Conservation (phyloP, 306 rosid species). For the Lupinus albus region DNA sequence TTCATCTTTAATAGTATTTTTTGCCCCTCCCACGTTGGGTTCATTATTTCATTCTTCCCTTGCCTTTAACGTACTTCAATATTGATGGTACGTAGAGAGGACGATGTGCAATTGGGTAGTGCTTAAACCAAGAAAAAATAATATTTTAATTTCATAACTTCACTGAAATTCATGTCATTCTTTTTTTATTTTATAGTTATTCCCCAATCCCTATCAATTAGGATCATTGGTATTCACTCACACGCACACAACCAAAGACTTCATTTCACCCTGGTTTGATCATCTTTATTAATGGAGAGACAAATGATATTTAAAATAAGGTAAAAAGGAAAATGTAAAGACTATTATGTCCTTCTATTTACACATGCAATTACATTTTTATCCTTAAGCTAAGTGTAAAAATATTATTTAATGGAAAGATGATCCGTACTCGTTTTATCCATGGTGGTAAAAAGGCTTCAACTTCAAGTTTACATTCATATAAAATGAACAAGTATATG, state of each 20-base stretch:
- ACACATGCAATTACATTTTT: too few relatives aligned
- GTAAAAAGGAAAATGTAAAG: too few relatives aligned
- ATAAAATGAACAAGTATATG: too few relatives aligned
- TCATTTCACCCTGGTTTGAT: conserved; percentile 29
- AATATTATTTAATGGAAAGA: too few relatives aligned
- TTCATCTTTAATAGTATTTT: background rate
- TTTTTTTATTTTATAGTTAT: conserved; percentile 17
- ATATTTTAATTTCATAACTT: conserved; percentile 20
- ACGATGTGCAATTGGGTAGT: conserved; percentile 46
- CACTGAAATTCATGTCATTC: conserved; percentile 66
- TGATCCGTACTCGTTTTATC: too few relatives aligned
- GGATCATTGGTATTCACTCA: conserved; percentile 38
- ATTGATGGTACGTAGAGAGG: conserved; percentile 51
- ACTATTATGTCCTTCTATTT: too few relatives aligned
- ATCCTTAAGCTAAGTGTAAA: too few relatives aligned
- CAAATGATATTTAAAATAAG: too few relatives aligned
- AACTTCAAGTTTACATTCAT: conserved; percentile 34
- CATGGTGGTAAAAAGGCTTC: conserved; percentile 24
- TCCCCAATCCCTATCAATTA: conserved; percentile 44
- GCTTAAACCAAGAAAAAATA: background rate
- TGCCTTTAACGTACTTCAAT: conserved; percentile 51
- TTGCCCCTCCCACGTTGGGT: conserved; percentile 40
- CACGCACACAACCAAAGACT: conserved; percentile 9
- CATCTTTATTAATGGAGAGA: too few relatives aligned
- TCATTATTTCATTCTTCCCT: conserved; percentile 43